These are phyloP conservation scores for Astrocystis sublimbata DNA, from an alignment of 495 filamentous ascomycete species.

Conservation along the genomic window DNA sequence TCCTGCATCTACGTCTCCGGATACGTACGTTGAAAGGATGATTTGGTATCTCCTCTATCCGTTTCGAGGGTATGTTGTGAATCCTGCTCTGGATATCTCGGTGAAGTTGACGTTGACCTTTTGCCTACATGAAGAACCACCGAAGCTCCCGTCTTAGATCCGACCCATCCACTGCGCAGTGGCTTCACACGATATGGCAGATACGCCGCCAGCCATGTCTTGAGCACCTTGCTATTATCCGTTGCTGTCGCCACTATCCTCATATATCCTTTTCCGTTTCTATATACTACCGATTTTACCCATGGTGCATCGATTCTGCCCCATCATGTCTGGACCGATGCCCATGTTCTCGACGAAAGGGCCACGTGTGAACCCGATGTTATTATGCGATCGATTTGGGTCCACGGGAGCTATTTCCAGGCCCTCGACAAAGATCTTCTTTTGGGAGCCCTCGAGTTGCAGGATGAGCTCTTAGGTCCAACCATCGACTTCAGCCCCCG, in stretches of 20 bases:
- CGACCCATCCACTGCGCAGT: constrained; percentile 59
- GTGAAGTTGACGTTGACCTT: constrained; percentile 28
- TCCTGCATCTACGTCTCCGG: constrained; percentile 11
- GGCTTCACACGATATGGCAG: constrained; percentile 64
- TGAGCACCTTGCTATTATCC: constrained; percentile 63
- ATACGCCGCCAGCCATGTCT: constrained; percentile 64
- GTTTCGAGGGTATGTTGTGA: constrained; percentile 55
- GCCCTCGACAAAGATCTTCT: constrained; percentile 63
- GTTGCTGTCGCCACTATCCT: constrained; percentile 61
- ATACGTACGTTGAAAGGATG: constrained; percentile 38
- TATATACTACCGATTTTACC: constrained; percentile 63
- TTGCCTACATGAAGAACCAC: constrained; percentile 50
- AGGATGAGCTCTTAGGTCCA: constrained; percentile 58
- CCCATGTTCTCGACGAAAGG: constrained; percentile 53
- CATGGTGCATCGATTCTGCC: constrained; percentile 63
- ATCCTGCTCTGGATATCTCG: constrained; percentile 14
- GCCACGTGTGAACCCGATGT: constrained; percentile 48
- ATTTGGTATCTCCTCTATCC: constrained; percentile 67
- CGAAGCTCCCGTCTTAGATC: constrained; percentile 59
- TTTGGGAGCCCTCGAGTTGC: constrained; percentile 61
- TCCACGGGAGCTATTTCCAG: constrained; percentile 67
- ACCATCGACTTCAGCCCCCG: constrained; percentile 54
- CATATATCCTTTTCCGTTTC: constrained; percentile 66
- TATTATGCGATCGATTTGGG: constrained; percentile 59
- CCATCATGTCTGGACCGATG: constrained; percentile 76